Conservation (phyloP, 306 rosid species). For the Prinsepia uniflora region DNA sequence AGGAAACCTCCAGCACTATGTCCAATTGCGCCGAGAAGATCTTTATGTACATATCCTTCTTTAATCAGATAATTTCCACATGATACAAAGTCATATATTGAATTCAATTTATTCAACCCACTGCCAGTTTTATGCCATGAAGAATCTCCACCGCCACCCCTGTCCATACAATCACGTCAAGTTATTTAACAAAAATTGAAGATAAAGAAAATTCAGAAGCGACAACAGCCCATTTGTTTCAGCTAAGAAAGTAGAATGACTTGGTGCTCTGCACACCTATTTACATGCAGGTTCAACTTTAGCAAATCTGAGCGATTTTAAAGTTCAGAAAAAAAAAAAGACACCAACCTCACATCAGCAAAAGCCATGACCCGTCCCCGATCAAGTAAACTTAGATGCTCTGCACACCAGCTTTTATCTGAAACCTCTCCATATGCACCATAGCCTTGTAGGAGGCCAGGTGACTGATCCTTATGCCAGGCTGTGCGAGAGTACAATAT, state of each 20-base stretch:
- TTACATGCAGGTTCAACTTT: background rate
- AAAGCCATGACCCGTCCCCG: slow-evolving; percentile 95
- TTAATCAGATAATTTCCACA: slow-evolving; percentile 68
- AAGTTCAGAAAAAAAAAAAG: background rate
- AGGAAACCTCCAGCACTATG: slow-evolving; percentile 87
- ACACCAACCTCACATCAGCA: slow-evolving; percentile 82
- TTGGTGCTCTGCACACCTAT: background rate
- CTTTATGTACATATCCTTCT: slow-evolving; percentile 55
- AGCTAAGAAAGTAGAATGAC: slow-evolving; percentile 5
- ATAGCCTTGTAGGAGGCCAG: slow-evolving; percentile 83
- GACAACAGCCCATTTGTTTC: background rate
- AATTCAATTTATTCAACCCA: slow-evolving; percentile 61
- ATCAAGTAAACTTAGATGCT: slow-evolving; percentile 81
- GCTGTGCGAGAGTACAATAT: slow-evolving; percentile 60
- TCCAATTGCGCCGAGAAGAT: slow-evolving; percentile 69
- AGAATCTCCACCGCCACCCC: slow-evolving; percentile 71
- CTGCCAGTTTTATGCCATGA: slow-evolving; percentile 83
- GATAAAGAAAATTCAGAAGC: background rate
- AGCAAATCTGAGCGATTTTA: too few species aligned
- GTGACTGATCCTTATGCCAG: slow-evolving; percentile 59
- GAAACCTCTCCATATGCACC: slow-evolving; percentile 91
- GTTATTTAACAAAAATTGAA: background rate
- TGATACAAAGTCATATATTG: slow-evolving; percentile 67
- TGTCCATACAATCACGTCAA: slow-evolving; percentile 32
- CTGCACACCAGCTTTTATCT: slow-evolving; percentile 77